These are phyloP conservation scores for Monosporozyma unispora DNA, from an alignment of 805 yeast genomes.

Conservation along the genomic window DNA sequence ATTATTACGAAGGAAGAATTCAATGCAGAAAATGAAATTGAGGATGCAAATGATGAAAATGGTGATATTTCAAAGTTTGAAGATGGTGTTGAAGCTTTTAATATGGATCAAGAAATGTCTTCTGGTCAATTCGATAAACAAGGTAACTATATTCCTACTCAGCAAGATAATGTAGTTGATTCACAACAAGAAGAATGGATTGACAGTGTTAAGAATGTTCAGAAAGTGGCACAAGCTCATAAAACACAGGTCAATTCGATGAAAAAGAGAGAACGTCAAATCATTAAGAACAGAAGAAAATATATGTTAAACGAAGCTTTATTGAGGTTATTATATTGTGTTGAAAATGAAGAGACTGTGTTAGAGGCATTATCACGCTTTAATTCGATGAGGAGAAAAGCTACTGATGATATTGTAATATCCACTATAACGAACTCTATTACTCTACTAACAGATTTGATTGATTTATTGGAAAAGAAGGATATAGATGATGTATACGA, in stretches of 20 bases:
- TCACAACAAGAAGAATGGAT: constrained; percentile 19
- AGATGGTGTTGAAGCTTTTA: constrained; percentile 38
- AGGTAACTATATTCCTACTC: constrained; percentile 36
- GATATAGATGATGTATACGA: constrained; percentile 35
- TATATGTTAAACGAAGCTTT: constrained; percentile 27
- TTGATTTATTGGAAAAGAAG: constrained; percentile 35
- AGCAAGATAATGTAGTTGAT: not conserved
- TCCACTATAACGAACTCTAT: constrained; percentile 25
- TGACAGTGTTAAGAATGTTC: constrained; percentile 12
- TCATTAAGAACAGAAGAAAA: constrained; percentile 10
- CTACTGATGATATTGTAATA: constrained; percentile 6
- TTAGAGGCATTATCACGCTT: constrained; percentile 38
- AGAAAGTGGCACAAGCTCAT: constrained; percentile 10
- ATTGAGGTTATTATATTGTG: constrained; percentile 23
- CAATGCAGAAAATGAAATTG: constrained; percentile 11
- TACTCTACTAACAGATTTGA: constrained; percentile 34
- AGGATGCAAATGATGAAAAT: not conserved
- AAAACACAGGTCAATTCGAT: constrained; percentile 8
- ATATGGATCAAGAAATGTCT: constrained; percentile 40
- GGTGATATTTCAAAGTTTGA: not conserved
- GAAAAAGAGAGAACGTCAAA: constrained; percentile 18
- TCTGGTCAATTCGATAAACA: constrained; percentile 43
- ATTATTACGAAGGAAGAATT: constrained; percentile 21
- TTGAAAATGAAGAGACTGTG: constrained; percentile 43
- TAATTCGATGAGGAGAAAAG: constrained; percentile 21